phyloP scores from a whole-genome alignment of 1,284 basidiomycete species.

The Ustilago esculenta region DNA sequence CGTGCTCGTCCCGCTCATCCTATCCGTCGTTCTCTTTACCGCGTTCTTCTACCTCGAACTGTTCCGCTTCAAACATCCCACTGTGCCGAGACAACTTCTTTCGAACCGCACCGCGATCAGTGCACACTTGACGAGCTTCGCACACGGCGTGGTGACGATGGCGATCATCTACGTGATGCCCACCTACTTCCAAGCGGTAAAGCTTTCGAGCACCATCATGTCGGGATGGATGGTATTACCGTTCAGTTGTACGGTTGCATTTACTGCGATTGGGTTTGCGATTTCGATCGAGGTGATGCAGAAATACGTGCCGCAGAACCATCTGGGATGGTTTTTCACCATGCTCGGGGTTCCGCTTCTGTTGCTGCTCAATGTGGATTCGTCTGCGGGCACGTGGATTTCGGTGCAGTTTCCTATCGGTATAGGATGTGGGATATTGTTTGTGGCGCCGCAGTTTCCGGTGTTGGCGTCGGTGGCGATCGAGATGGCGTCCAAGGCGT shows the following conservation, averaged over 20 bases:
- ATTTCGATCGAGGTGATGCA: constrained; percentile 30
- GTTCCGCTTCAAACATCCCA: constrained; percentile 23
- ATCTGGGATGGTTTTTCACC: constrained; percentile 44
- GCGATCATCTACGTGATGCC: constrained; percentile 46
- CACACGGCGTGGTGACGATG: constrained; percentile 40
- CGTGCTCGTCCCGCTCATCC: constrained; percentile 29
- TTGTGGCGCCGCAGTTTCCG: constrained; percentile 46
- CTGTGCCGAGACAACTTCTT: constrained; percentile 22
- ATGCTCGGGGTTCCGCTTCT: constrained; percentile 30
- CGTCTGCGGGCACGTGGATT: constrained; percentile 20
- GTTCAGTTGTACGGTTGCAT: constrained; percentile 36
- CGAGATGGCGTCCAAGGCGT: constrained; percentile 22
- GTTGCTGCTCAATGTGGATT: constrained; percentile 19
- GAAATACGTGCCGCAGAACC: constrained; percentile 36
- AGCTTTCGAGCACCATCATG: constrained; percentile 25
- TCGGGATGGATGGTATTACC: constrained; percentile 42
- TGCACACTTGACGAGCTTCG: constrained; percentile 23
- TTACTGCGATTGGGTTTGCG: constrained; percentile 31
- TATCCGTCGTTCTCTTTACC: constrained; percentile 16
- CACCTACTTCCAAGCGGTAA: constrained; percentile 43
- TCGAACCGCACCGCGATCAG: constrained; percentile 24
- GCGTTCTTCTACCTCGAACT: constrained; percentile 38
- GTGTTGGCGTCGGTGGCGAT: constrained; percentile 24
- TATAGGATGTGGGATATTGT: constrained; percentile 35
- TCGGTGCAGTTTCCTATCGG: constrained; percentile 35